Evolutionary conservation across 208 protist genomes (phyloP), one percentile per base, ranked within the genome.

Genomic region (Porcisia hertigi): DNA sequence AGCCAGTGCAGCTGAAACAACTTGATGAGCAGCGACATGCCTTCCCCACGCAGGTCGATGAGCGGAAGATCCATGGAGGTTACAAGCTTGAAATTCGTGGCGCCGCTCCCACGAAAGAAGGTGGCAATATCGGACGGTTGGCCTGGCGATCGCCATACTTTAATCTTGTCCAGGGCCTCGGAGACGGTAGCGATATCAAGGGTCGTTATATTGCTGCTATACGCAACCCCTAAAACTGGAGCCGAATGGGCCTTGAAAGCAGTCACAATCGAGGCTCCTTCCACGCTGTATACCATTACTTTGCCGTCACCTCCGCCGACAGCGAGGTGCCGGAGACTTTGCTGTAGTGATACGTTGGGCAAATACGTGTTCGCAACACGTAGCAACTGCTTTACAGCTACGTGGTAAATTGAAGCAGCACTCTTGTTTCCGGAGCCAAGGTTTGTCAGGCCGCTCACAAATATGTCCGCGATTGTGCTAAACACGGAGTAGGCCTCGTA

Each of bases 331-430:
- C 93, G 89, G 66, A 90, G 72, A 14, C 86, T 79, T 43, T 88
- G 85, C 45, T 95, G 93, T 63, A 95, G 88, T 18, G 90, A 92
- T 45, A 95, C 86, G 73, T 89, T 95, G 7, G 91, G 89, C 57
- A 97, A 77, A 36, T 78, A 73, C 30, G 77, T 60, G 1, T 86
- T 72, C 23, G 85, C 69, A 4, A 88, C 54, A 20, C 88, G 82
- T 41, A 93, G 41, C 76, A 96, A 64, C 39, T 86, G 75, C 43
- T 75, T 81, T 16, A 89, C 84, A 43, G 86, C 83, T 25, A 66
- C 73, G n/a, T 77, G 55, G 67, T 86, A 89, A 52, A 82, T 69
- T 30, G 76, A 70, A 41, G 82, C 77, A 43, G 83, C 83, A 39
- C 81, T 78, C 65, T 82, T 86, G 3, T 52, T 57, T 43, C 23